Evolutionary conservation across 169 alveolate genomes (phyloP).

Genomic region (Plasmodium adleri): DNA sequence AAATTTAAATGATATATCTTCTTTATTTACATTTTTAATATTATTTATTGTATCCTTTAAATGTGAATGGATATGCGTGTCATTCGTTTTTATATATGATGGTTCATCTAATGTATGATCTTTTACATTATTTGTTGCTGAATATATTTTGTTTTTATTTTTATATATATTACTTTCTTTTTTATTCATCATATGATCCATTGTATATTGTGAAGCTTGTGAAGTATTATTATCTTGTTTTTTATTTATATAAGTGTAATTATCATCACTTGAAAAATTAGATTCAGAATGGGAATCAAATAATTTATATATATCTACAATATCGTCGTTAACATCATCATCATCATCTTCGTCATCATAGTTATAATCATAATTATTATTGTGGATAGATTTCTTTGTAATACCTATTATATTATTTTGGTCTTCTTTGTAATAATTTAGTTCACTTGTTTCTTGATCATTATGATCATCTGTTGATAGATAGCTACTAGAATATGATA

Average conservation of each 20-base stretch:
- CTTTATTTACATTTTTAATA: slow-evolving; percentile 43
- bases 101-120: no score
- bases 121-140: no score
- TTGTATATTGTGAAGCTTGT: background rate
- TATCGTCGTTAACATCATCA: slow-evolving; percentile 15
- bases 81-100: slow-evolving; percentile 3
- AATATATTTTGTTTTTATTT: background rate
- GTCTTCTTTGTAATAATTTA: background rate
- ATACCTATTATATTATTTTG: slow-evolving; percentile 25
- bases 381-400: background rate
- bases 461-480: background rate
- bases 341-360: background rate
- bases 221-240: no score
- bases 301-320: slow-evolving; percentile 41
- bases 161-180: background rate
- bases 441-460: background rate
- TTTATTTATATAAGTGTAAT: no score
- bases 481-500: background rate
- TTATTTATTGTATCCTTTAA: slow-evolving; percentile 47
- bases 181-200: background rate
- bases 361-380: slow-evolving; percentile 12
- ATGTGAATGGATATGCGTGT: background rate
- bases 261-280: no score
- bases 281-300: background rate
- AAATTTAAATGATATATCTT: slow-evolving; percentile 63